phyloP scores from a whole-genome alignment of 768 basidiomycete species.

The Symmetrospora coprosmae region DNA sequence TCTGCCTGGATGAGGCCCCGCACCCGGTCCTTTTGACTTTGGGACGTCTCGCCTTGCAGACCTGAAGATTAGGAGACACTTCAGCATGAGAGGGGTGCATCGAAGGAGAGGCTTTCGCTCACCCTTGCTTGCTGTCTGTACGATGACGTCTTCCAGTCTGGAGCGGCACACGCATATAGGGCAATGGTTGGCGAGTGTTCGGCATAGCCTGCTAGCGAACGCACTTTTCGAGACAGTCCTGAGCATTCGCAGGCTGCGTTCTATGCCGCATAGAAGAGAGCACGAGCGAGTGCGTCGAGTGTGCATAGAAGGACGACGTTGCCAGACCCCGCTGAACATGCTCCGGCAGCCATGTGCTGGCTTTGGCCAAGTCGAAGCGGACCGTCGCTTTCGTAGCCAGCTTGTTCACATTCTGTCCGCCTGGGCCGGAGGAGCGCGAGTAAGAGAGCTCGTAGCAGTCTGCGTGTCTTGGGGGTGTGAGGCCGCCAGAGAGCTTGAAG shows the following conservation, averaged over 20 bases:
- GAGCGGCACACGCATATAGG: background rate
- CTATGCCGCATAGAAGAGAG: constrained; percentile 25
- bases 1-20: constrained; percentile 10
- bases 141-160: constrained; percentile 15
- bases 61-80: background rate
- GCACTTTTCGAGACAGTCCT: constrained; percentile 25
- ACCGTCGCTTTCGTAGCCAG: constrained; percentile 29
- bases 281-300: constrained; percentile 21
- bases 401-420: constrained; percentile 32
- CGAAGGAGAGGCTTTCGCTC: background rate
- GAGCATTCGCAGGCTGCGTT: constrained; percentile 24
- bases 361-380: constrained; percentile 19
- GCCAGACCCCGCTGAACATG: constrained; percentile 21
- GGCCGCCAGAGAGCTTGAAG: background rate
- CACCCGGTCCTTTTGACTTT: constrained; percentile 20
- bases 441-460: constrained; percentile 23
- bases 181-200: background rate
- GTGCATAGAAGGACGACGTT: background rate
- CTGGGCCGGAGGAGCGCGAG: constrained; percentile 27
- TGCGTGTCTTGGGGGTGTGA: constrained; percentile 13
- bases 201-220: background rate
- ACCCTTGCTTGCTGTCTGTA: constrained; percentile 21
- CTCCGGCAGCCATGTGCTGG: constrained; percentile 6
- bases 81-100: background rate
- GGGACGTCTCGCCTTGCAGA: constrained; percentile 25